These are phyloP conservation scores for Sarocladium oryzae DNA, from an alignment of 2,329 filamentous ascomycete species.

Conservation along the genomic window DNA sequence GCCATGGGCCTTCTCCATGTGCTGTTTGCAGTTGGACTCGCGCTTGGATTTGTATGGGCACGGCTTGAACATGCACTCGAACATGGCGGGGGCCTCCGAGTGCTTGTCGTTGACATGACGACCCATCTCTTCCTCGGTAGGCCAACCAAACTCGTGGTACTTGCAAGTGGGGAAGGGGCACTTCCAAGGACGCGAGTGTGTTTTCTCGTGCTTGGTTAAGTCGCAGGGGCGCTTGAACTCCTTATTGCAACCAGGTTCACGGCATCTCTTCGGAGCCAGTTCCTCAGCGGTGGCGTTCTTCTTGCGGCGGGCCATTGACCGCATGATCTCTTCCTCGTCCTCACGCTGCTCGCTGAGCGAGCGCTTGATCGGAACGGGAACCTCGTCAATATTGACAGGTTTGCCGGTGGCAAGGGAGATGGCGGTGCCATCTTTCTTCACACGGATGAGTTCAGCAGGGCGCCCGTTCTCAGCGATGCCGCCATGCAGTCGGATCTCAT, in stretches of 20 bases:
- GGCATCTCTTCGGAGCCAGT: constrained; percentile 72
- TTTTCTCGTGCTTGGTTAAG: constrained; percentile 96
- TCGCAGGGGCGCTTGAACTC: constrained; percentile 97
- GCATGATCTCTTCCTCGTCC: constrained; percentile 76
- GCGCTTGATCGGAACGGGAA: constrained; percentile 52
- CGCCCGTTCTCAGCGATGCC: constrained; percentile 76
- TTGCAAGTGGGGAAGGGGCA: constrained; percentile 79
- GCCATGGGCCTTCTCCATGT: constrained; percentile 95
- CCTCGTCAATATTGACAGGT: constrained; percentile 50
- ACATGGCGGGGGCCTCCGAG: constrained; percentile 70
- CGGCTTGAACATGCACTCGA: constrained; percentile 72
- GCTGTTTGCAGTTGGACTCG: constrained; percentile 94
- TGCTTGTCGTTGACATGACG: constrained; percentile 97
- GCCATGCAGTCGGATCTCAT: constrained; percentile 74
- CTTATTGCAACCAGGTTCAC: constrained; percentile 71
- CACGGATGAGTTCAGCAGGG: constrained; percentile 75
- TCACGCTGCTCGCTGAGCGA: constrained; percentile 63
- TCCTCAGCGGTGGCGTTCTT: constrained; percentile 86
- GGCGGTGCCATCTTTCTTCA: constrained; percentile 72
- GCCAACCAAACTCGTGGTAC: constrained; percentile 85
- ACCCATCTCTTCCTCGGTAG: constrained; percentile 95
- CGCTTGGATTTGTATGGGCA: constrained; percentile 95
- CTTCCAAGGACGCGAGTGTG: constrained; percentile 94
- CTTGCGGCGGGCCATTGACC: constrained; percentile 93
- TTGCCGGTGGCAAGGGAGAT: constrained; percentile 70